Evolutionary conservation across 2,329 filamentous ascomycete genomes (phyloP).

Genomic region (Botrytis porri): DNA sequence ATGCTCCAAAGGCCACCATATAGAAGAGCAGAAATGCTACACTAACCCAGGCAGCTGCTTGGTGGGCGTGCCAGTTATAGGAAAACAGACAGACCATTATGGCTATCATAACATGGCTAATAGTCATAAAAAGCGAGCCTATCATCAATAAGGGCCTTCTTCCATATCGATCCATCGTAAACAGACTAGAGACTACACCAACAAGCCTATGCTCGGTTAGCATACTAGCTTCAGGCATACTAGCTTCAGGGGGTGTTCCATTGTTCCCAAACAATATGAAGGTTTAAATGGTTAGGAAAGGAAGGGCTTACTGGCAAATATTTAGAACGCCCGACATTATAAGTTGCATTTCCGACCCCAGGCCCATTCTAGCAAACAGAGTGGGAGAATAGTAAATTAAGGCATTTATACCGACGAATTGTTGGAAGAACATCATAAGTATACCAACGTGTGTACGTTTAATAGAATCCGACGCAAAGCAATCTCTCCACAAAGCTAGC

Average conservation of each 20-base stretch:
- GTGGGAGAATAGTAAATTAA: constrained; percentile 42
- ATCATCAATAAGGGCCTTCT: constrained; percentile 45
- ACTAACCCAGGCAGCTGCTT: constrained; percentile 52
- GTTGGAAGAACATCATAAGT: constrained; percentile 55
- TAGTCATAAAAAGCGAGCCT: constrained; percentile 45
- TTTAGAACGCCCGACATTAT: constrained; percentile 54
- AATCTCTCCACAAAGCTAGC: constrained; percentile 48
- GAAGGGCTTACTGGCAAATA: constrained; percentile 19
- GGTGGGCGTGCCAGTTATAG: constrained; percentile 49
- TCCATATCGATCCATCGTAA: constrained; percentile 48
- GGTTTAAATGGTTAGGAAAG: background rate
- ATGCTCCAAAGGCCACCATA: constrained; percentile 55
- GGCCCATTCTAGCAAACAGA: constrained; percentile 28
- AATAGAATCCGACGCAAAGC: constrained; percentile 49
- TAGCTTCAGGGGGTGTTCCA: background rate
- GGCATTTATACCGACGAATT: constrained; percentile 53
- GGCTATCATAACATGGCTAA: constrained; percentile 50
- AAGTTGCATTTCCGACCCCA: constrained; percentile 45
- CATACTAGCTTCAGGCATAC: background rate
- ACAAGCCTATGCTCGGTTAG: constrained; percentile 35
- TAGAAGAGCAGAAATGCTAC: constrained; percentile 58
- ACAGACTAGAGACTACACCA: constrained; percentile 47
- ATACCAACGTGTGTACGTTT: constrained; percentile 49
- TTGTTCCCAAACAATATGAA: background rate
- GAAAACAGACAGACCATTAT: constrained; percentile 52